Evolutionary conservation across 2,329 filamentous ascomycete species (phyloP).

Genomic region (Sporothrix pseudoabietina): DNA sequence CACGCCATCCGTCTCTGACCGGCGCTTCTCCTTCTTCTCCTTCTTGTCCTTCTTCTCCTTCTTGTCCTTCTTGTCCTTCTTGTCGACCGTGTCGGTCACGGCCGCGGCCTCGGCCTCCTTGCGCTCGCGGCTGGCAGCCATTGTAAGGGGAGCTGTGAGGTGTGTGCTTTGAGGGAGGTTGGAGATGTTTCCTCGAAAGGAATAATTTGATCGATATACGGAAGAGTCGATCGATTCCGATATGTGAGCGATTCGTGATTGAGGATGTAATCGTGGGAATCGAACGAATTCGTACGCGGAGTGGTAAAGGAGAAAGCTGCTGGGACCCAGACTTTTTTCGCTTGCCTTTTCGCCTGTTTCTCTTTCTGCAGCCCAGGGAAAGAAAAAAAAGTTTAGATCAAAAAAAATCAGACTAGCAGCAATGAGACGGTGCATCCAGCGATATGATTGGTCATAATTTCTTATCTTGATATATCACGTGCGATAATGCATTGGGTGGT

Average conservation of each 20-base stretch:
- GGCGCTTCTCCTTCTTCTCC: constrained; percentile 60
- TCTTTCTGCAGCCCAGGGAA: neutral
- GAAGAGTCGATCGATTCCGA: neutral
- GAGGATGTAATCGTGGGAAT: neutral
- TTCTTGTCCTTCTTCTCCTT: constrained; percentile 50
- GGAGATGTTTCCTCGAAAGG: neutral
- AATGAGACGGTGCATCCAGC: neutral
- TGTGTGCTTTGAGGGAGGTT: neutral
- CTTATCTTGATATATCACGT: neutral
- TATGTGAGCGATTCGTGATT: neutral
- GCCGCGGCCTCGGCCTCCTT: constrained; percentile 35
- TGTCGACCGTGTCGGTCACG: constrained; percentile 31
- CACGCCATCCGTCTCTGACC: constrained; percentile 57
- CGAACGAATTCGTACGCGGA: neutral
- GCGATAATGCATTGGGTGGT: neutral
- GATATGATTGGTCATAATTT: neutral
- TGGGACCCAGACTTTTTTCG: constrained; percentile 12
- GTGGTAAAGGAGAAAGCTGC: constrained; percentile 15
- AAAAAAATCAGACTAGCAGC: constrained; percentile 21
- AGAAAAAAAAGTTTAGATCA: constrained; percentile 27
- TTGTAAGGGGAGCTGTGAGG: constrained; percentile 6
- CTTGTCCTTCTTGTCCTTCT: constrained; percentile 35
- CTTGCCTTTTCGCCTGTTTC: constrained; percentile 10
- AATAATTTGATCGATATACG: neutral
- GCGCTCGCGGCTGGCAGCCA: constrained; percentile 33